phyloP scores from a whole-genome alignment of 2,329 filamentous ascomycete species.

The Sarocladium strictum region DNA sequence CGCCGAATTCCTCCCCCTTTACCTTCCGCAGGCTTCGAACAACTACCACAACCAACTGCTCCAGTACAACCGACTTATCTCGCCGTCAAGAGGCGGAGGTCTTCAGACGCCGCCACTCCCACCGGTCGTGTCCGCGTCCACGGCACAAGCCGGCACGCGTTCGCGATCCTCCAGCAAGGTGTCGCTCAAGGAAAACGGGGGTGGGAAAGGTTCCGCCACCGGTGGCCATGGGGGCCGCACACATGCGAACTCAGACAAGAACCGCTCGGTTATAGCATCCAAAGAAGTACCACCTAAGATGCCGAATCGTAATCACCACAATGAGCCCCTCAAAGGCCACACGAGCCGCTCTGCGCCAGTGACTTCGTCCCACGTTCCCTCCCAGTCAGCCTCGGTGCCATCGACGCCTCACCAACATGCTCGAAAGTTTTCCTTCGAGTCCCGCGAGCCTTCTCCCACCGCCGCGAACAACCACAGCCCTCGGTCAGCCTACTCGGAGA shows the following conservation, averaged over 20 bases:
- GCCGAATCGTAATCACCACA: constrained; percentile 27
- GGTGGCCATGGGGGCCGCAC: constrained; percentile 62
- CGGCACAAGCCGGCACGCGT: constrained; percentile 49
- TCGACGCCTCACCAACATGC: constrained; percentile 89
- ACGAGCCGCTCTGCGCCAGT: constrained; percentile 23
- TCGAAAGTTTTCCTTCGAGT: constrained; percentile 74
- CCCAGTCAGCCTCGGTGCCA: constrained; percentile 81
- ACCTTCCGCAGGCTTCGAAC: constrained; percentile 49
- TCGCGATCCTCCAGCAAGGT: constrained; percentile 56
- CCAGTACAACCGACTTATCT: constrained; percentile 61
- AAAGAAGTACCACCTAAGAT: constrained; percentile 49
- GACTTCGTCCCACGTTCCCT: constrained; percentile 17
- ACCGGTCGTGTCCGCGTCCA: constrained; percentile 48
- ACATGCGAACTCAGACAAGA: constrained; percentile 51
- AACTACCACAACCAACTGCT: constrained; percentile 57
- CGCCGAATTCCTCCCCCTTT: constrained; percentile 49
- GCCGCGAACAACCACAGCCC: constrained; percentile 76
- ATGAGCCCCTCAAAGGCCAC: constrained; percentile 20
- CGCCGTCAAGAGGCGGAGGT: constrained; percentile 49
- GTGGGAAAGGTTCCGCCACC: constrained; percentile 40
- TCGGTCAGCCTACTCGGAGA: constrained; percentile 84
- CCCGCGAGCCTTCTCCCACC: constrained; percentile 73
- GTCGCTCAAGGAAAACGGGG: constrained; percentile 46
- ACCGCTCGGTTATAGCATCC: constrained; percentile 55
- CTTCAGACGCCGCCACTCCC: constrained; percentile 51